A percentile compares a stretch with the other conserved stretches of the same genome.
Evolutionary conservation across 2,329 filamentous ascomycete genomes (phyloP).

Genomic region (Colletotrichum tanaceti): DNA sequence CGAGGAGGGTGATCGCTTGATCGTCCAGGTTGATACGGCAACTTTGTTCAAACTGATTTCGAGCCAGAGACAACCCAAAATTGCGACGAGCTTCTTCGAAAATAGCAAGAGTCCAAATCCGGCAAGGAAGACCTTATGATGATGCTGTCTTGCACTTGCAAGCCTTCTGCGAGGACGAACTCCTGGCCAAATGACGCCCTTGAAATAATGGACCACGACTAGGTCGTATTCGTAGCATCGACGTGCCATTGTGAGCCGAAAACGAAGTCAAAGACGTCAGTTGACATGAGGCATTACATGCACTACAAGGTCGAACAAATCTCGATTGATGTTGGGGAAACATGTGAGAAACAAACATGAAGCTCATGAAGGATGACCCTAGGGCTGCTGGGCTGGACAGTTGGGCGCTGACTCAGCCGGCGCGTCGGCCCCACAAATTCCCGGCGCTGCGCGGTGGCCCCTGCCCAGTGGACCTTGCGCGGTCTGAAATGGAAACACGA

Average conservation of each 20-base stretch:
- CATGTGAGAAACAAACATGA: neutral
- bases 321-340: neutral
- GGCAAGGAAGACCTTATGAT: neutral
- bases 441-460: neutral
- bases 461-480: neutral
- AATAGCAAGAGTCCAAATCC: neutral
- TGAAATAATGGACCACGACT: too few relatives aligned
- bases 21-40: neutral
- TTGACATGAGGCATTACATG: neutral
- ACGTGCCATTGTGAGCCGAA: neutral
- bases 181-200: neutral
- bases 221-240: neutral
- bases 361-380: too few relatives aligned
- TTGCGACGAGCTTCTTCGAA: neutral
- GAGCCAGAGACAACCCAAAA: neutral
- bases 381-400: neutral
- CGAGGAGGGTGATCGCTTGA: neutral
- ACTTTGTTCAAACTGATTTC: neutral
- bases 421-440: neutral
- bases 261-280: neutral
- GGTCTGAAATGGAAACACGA: neutral
- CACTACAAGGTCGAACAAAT: neutral
- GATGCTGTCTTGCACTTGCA: neutral
- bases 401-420: conserved; percentile 3
- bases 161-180: neutral